Evolutionary conservation across 371 early-diverging fungal genomes (phyloP), one percentile per base, ranked within the genome.

Genomic region (Mucor velutinosus): DNA sequence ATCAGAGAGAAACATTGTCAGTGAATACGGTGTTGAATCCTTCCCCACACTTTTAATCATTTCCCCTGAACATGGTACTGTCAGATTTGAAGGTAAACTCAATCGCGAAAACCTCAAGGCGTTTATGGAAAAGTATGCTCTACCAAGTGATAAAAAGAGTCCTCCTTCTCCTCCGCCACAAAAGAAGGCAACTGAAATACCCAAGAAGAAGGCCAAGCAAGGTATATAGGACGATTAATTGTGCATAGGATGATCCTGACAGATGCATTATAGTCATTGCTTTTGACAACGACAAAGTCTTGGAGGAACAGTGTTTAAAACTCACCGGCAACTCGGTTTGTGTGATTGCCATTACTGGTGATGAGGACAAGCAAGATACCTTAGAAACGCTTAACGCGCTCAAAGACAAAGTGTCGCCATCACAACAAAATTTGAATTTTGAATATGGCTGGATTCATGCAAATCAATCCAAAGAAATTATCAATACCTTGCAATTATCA

Each of bases 371-470:
- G 32, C 69, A 79, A 32, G 83, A 85, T 29, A 87, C 89, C 60
- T 77, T 78, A 7, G 76, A 75, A 39, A 85, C 87, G 2, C 45
- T 92, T 55, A 72, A 78, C 23, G 69, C 82, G 8, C 66, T 95
- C 53, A 80, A 82, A 37, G 77, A 89, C 23, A 86, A 77, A 39
- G 65, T 71, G 7, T 60, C 60, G 3, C 47, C 47, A 7, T 71
- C 74, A 6, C 69, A 82, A 7, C 70, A 82, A 4, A 47, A n/a
- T 7, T 23, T 60, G 8, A 53, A 55, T 1, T 75, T 87, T 58
- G 80, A 80, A 27, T 87, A 87, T 60, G 72, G 85, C 10, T 94
- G 93, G 94, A 82, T 92, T 62, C 87, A 89, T 70, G 86, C 88
- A 1, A 68, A 86, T 57, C 85, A 85, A 27, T 81, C 85, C 5